phyloP scores from a whole-genome alignment of 2,329 filamentous ascomycete genomes.

The Hypoxylon sp. region DNA sequence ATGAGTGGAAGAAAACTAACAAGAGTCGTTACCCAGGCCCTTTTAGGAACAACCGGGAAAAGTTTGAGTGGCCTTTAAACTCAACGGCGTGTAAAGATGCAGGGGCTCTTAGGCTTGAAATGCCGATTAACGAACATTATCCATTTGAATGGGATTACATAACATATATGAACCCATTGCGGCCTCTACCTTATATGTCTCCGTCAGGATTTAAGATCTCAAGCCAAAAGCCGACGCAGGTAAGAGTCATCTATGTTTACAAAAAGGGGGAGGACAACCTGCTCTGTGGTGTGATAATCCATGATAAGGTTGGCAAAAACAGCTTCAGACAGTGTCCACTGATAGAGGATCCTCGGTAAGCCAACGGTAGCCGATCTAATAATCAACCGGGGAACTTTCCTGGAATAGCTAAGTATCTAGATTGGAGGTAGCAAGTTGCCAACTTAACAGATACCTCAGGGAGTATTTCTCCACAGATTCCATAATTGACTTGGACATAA shows the following conservation, averaged over 20 bases:
- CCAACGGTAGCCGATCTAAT: not conserved
- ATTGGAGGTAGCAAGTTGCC: too few relatives aligned
- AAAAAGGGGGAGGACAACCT: not conserved
- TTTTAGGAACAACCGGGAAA: conserved; percentile 1
- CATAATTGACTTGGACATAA: too few relatives aligned
- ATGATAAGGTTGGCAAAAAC: not conserved
- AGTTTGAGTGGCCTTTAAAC: conserved; percentile 10
- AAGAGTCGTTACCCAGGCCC: not conserved
- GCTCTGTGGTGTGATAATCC: conserved; percentile 13
- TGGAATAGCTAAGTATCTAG: not conserved
- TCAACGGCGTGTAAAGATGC: not conserved
- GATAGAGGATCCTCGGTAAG: not conserved
- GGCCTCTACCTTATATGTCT: not conserved
- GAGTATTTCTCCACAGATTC: too few relatives aligned
- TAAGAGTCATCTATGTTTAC: conserved; percentile 14
- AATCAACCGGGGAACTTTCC: not conserved
- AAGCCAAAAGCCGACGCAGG: not conserved
- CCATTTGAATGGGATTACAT: not conserved
- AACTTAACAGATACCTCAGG: too few relatives aligned
- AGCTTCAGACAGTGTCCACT: not conserved
- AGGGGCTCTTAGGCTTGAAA: not conserved
- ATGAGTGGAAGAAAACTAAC: not conserved
- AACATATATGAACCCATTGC: not conserved
- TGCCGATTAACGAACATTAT: not conserved
- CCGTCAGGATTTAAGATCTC: not conserved